These are phyloP conservation scores for Kandelia obovata DNA, from an alignment of 345 rosid genomes.

Conservation along the genomic window DNA sequence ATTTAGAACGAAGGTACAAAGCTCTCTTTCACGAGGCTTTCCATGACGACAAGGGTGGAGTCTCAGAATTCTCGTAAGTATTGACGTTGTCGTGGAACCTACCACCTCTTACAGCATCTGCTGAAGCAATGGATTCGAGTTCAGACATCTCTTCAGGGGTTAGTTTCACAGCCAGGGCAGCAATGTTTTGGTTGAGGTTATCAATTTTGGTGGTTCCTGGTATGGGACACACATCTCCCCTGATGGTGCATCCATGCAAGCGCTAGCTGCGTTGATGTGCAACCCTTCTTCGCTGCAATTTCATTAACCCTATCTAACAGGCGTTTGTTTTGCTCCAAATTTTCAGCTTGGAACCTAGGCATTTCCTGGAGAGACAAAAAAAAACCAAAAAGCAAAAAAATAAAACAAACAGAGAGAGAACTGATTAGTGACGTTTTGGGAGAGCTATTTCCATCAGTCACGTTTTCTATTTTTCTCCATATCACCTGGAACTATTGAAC, in stretches of 20 bases:
- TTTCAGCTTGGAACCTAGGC: conserved; percentile 9
- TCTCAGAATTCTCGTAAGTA: conserved; percentile 5
- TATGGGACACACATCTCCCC: conserved; percentile 1
- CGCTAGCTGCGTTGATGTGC: conserved; percentile 18
- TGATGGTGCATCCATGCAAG: not conserved
- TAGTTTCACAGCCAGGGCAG: conserved; percentile 21
- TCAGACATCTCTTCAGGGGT: conserved; percentile 22
- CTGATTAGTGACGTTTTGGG: too few species aligned
- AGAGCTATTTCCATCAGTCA: not conserved
- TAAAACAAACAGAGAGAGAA: not conserved
- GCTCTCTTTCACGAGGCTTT: not conserved
- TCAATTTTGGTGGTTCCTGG: conserved; percentile 13
- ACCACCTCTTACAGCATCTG: conserved; percentile 12
- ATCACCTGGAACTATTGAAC: too few species aligned
- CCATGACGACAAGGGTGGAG: conserved; percentile 12
- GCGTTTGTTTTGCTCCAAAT: conserved; percentile 14
- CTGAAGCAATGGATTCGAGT: conserved; percentile 26
- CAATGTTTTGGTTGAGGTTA: conserved; percentile 23
- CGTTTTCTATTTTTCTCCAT: too few species aligned
- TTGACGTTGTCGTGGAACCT: not conserved
- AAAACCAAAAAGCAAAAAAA: too few species aligned
- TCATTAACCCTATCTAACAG: conserved; percentile 13
- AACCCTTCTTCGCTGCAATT: conserved; percentile 22
- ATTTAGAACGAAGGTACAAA: too few species aligned
- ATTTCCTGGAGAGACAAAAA: not conserved